Base-by-base conservation (phyloP, 768 basidiomycete genomes). In the Rhizopogon sp. region DNA sequence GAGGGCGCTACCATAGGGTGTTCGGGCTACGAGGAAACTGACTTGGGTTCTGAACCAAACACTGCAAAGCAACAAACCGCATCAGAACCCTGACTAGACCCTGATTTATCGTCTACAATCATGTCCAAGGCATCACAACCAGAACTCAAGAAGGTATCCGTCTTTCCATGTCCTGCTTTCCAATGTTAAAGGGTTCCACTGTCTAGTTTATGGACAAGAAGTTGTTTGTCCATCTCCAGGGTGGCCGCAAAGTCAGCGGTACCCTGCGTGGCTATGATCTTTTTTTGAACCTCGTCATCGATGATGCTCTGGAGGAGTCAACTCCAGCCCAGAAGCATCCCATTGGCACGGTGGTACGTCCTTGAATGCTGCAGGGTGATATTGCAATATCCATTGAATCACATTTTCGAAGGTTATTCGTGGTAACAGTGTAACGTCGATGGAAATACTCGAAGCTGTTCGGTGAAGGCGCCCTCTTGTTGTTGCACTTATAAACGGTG, bases 131-230 rank as follows among this genome's bases (percentile, higher is more conserved):
- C 93, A 63, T 92, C 93, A 43, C 93, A 97, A 72, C 96, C 96
- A 57, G 96, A 98, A 71, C 81, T 98, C 57, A 98, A 97, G 82
- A 98, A 96, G 86, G 96, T 94, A n/a, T n/a, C 60, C 56, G 10
- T 52, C 20, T 53, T 22, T 50, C 20, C 41, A 41, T 8, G 14
- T 43, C 43, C 56, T 43, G 10, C 20, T 43, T 62, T 42, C 37
- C 33, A 22, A 16, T 33, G 43, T 33, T 33, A 3, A 35, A 39
- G 14, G 29, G 10, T 10, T 31, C 3, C 35, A 13, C 35, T 37
- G 7, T 47, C 25, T 43, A 98, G 91, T 99, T 97, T 69, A 98
- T 99, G 95, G 97, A 99, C 82, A 96, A 98, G 77, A 90, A 88
- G 66, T 76, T 98, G 62, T 95, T 95, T 72, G 78, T 99, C 65